Evolutionary conservation across 2,329 filamentous ascomycete genomes (phyloP).

Genomic region (Balansia obtecta): DNA sequence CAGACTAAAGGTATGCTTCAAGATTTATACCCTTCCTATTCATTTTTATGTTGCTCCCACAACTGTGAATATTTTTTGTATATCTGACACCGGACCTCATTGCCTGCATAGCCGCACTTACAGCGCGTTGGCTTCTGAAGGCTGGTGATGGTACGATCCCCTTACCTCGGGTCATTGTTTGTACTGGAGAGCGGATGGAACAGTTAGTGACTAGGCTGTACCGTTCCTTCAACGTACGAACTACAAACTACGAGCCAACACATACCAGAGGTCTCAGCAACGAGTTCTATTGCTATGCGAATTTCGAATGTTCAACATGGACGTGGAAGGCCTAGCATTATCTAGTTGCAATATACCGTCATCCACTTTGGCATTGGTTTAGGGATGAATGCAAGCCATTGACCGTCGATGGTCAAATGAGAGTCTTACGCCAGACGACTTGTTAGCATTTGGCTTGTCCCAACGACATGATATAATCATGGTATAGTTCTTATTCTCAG

Average conservation of each 20-base stretch:
- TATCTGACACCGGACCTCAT: background rate
- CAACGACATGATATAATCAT: too few species aligned
- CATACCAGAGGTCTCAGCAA: conserved; percentile 68
- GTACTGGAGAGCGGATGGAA: conserved; percentile 69
- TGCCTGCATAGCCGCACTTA: conserved; percentile 50
- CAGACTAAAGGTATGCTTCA: conserved; percentile 54
- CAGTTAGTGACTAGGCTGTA: conserved; percentile 55
- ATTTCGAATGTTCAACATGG: conserved; percentile 53
- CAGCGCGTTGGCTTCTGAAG: conserved; percentile 59
- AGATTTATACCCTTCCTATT: background rate
- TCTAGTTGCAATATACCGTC: too few species aligned
- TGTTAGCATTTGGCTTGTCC: too few species aligned
- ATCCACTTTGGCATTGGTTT: background rate
- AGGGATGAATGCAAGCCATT: background rate
- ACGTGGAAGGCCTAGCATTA: conserved; percentile 9
- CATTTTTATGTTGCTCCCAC: background rate
- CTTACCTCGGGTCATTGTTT: conserved; percentile 43
- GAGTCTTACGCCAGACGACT: background rate
- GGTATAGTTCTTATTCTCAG: too few species aligned
- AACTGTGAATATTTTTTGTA: background rate
- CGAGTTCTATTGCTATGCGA: conserved; percentile 70
- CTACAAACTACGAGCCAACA: conserved; percentile 55
- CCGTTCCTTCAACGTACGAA: conserved; percentile 43
- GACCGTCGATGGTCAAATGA: background rate
- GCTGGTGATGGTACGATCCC: conserved; percentile 10